Percentiles rank a stretch among this genome's conserved stretches.
These are phyloP conservation scores for Panellus pusillus DNA, from an alignment of 768 basidiomycete genomes.

Conservation along the genomic window DNA sequence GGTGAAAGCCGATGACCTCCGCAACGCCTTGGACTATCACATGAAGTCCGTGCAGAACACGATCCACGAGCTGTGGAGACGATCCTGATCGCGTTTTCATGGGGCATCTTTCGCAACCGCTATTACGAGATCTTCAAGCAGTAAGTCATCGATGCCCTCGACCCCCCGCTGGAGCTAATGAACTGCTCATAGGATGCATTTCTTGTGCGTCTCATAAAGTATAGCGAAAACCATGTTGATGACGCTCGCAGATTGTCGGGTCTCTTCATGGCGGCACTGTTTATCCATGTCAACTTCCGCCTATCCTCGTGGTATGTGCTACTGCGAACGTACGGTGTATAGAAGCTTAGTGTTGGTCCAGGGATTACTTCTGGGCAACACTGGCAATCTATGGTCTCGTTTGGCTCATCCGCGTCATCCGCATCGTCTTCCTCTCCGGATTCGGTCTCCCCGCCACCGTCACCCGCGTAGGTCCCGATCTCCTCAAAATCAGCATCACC, in stretches of 20 bases:
- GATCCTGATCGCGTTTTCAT: conserved; percentile 30
- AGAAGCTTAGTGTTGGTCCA: not conserved
- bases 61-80: conserved; percentile 21
- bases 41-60: no score
- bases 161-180: not conserved
- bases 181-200: conserved; percentile 19
- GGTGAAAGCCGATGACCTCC: not conserved
- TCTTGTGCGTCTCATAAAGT: conserved; percentile 15
- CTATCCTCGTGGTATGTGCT: conserved; percentile 30
- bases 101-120: conserved; percentile 29
- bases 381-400: conserved; percentile 28
- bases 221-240: not conserved
- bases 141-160: conserved; percentile 7
- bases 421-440: conserved; percentile 27
- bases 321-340: no score
- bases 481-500: conserved; percentile 24
- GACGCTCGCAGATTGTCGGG: conserved; percentile 25
- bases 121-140: conserved; percentile 37
- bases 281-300: conserved; percentile 32
- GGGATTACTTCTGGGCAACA: conserved; percentile 35
- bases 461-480: conserved; percentile 24
- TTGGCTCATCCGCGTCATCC: conserved; percentile 28
- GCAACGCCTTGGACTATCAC: not conserved
- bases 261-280: conserved; percentile 34
- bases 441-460: conserved; percentile 25